Base-by-base conservation (phyloP, 148 eudicot species). In the Rhododendron ferrugineum region DNA sequence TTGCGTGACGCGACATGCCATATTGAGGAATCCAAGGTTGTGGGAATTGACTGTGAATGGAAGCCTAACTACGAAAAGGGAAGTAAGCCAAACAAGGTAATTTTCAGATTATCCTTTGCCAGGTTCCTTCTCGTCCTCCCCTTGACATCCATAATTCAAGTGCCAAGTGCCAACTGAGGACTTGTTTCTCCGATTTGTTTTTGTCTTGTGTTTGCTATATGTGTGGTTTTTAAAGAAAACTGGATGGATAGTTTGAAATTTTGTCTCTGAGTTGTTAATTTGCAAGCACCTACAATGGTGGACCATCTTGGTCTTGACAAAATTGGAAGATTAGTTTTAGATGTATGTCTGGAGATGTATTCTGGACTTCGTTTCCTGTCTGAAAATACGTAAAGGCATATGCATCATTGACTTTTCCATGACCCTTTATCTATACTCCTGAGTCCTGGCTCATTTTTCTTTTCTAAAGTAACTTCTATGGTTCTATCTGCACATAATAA, bases 31-130 rank as follows among this genome's bases (percentile, higher is more conserved):
- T 95, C 96, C 87, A 97, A 97, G 90, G 93, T 97, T 78, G 87
- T 94, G 64, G 99, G 99, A 78, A 30, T 97, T 89, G 99, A 97
- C 91, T 94, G 98, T 90, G 99, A 97, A 86, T 97, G 99, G 99
- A 97, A 93, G 88, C 98, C 99, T 85, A 93, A 92, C 86, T 94
- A 93, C 86, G 90, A 86, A 56, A 97, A 97, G 90, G 99, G 99
- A 85, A 90, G 92, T 89, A 90, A 86, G 83, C 92, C 93, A 68
- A 97, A 89, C 90, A 96, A 94, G 98, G 99, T 95, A 90, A 78
- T 76, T 76, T 62, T 58, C 70, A 26, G 52, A 49, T 78, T 52
- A 47, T 83, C 64, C 18, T 82, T 79, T 54, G 37, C 49, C 68
- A 37, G 20, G 32, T 62, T 86, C 26, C 60, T 37, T 49, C 50